These are phyloP conservation scores for Tylopilus sp. DNA, from an alignment of 768 basidiomycete species.

Conservation along the genomic window DNA sequence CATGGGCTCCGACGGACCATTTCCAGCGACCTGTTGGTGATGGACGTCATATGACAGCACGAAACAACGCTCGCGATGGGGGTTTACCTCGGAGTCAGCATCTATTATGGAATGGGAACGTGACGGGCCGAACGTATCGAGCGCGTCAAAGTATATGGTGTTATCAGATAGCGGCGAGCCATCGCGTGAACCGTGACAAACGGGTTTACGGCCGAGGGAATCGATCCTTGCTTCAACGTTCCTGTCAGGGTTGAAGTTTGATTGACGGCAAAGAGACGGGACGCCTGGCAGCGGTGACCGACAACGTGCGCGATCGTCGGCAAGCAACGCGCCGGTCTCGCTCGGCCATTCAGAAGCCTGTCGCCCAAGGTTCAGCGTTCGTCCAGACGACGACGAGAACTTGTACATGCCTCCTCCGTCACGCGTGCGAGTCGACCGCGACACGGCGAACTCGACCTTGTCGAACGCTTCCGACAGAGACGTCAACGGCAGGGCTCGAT, in stretches of 20 bases:
- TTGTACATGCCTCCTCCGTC: slow-evolving; percentile 17
- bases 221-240: slow-evolving; percentile 10
- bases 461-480: neutral
- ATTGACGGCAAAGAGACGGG: neutral
- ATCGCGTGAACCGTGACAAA: neutral
- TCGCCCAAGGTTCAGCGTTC: slow-evolving; percentile 2
- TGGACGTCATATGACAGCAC: neutral
- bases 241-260: slow-evolving; percentile 6
- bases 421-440: slow-evolving; percentile 13
- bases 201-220: neutral
- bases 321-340: neutral
- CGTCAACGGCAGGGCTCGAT: neutral
- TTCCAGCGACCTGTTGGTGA: slow-evolving; percentile 8
- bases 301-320: neutral
- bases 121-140: slow-evolving; percentile 15
- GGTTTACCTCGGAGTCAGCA: slow-evolving; percentile 10
- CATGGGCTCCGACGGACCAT: slow-evolving; percentile 8
- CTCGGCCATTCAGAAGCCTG: slow-evolving; percentile 5
- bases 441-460: neutral
- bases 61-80: neutral
- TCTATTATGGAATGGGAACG: slow-evolving; percentile 2
- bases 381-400: neutral
- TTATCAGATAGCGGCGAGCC: slow-evolving; percentile 9
- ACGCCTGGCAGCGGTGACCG: neutral
- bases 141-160: slow-evolving; percentile 26